These are phyloP conservation scores for Aechmea fasciata DNA, from an alignment of 176 grass and related monocot species.

Conservation along the genomic window DNA sequence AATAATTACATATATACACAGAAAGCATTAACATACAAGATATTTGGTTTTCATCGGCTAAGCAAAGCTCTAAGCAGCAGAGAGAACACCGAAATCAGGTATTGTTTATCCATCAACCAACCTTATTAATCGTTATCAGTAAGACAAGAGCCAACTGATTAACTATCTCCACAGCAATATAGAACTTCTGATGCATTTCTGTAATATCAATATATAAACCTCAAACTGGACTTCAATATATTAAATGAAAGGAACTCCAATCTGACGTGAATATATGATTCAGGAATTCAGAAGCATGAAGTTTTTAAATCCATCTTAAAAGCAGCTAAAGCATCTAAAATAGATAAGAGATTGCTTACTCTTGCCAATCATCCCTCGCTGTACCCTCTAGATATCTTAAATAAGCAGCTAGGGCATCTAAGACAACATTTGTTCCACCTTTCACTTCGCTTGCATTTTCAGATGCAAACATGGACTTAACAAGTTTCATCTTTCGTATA, in stretches of 20 bases:
- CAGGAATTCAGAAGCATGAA: too few relatives aligned
- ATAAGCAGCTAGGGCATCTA: constrained; percentile 78
- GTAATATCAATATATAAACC: too few relatives aligned
- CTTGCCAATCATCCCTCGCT: constrained; percentile 78
- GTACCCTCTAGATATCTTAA: constrained; percentile 88
- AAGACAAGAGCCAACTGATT: too few relatives aligned
- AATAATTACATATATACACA: neutral
- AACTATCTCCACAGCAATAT: neutral
- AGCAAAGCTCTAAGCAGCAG: neutral
- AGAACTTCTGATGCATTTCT: too few relatives aligned
- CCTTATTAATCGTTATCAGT: neutral
- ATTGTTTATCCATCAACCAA: neutral
- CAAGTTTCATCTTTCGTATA: constrained; percentile 32
- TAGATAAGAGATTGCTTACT: constrained; percentile 39
- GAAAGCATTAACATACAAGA: neutral
- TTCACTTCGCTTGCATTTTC: constrained; percentile 51
- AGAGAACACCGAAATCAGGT: neutral
- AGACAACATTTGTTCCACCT: constrained; percentile 52
- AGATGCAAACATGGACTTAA: constrained; percentile 71
- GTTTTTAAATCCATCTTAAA: neutral
- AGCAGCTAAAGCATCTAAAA: constrained; percentile 9
- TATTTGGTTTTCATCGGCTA: too few relatives aligned
- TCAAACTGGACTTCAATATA: too few relatives aligned
- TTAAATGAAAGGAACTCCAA: too few relatives aligned
- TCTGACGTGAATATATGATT: too few relatives aligned